Percentiles rank a stretch among this genome's conserved stretches.
Conservation (phyloP, 768 basidiomycete species). For the Podaxis carcinomalis region DNA sequence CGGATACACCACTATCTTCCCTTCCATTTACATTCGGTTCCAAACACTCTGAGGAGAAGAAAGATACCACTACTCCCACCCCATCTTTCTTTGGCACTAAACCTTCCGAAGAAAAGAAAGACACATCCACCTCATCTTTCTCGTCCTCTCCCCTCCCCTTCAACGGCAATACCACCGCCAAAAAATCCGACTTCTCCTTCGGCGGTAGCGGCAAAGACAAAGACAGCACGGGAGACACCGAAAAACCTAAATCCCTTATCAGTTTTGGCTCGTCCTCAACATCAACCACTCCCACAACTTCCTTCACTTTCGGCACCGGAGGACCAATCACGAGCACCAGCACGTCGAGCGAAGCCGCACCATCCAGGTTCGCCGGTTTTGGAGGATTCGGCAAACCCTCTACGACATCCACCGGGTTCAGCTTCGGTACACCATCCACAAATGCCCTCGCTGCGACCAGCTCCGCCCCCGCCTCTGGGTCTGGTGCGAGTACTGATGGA, state of each 20-base stretch:
- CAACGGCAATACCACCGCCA: background rate
- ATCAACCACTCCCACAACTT: background rate
- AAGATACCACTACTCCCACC: background rate
- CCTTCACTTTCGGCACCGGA: slow-evolving; percentile 11
- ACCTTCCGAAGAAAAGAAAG: background rate
- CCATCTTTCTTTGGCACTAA: slow-evolving; percentile 6
- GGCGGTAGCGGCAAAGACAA: background rate
- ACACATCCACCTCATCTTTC: background rate
- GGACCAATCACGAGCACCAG: background rate
- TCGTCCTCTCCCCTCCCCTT: background rate
- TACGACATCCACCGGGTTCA: background rate
- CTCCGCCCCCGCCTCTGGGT: slow-evolving; percentile 7
- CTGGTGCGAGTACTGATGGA: slow-evolving; percentile 2
- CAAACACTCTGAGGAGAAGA: slow-evolving; percentile 7
- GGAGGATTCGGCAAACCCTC: slow-evolving; percentile 28
- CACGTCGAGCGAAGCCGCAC: slow-evolving; percentile 11
- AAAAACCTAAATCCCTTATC: slow-evolving; percentile 4
- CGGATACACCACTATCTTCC: background rate
- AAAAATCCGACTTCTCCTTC: background rate
- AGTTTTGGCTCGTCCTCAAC: slow-evolving; percentile 10
- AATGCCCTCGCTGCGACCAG: slow-evolving; percentile 25
- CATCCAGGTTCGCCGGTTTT: slow-evolving; percentile 23
- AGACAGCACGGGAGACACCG: background rate
- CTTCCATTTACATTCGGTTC: slow-evolving; percentile 9
- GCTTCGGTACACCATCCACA: slow-evolving; percentile 15